Evolutionary conservation across 495 filamentous ascomycete species (phyloP).

Genomic region (Alectoria sarmentosa): DNA sequence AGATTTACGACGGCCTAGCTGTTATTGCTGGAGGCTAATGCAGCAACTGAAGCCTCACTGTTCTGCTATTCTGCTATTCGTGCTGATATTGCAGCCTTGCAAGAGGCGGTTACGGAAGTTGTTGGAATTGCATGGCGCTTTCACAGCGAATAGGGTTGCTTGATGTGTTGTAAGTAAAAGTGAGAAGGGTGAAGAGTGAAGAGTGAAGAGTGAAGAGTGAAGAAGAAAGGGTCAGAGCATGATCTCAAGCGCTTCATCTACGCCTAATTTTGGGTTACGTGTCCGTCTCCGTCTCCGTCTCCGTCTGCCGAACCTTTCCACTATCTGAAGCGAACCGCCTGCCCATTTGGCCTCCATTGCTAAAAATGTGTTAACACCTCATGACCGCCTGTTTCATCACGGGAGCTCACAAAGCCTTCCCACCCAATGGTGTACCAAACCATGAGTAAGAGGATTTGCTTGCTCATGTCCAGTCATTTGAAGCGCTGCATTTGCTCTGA

Average conservation of each 20-base stretch:
- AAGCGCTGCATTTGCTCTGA: background rate
- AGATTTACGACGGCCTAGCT: constrained; percentile 77
- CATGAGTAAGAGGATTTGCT: background rate
- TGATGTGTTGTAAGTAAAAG: background rate
- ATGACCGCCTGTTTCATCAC: background rate
- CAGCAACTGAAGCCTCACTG: background rate
- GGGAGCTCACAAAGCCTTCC: background rate
- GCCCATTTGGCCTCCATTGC: background rate
- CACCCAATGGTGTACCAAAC: background rate
- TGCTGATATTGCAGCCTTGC: background rate
- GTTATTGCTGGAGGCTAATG: constrained; percentile 63
- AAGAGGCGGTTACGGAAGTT: background rate
- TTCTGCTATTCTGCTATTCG: too few species aligned
- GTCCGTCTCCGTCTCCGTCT: too few species aligned
- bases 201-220: background rate
- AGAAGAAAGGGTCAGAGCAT: background rate
- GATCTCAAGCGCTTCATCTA: background rate
- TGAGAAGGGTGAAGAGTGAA: background rate
- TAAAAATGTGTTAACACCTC: constrained; percentile 1
- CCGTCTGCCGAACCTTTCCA: background rate
- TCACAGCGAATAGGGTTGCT: background rate
- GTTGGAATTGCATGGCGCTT: background rate
- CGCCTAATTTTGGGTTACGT: background rate
- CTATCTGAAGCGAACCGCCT: background rate
- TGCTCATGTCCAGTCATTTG: background rate